Evolutionary conservation across 2,329 filamentous ascomycete genomes (phyloP), one percentile per base, ranked within the genome.

Genomic region (Mycosphaerella sp.): DNA sequence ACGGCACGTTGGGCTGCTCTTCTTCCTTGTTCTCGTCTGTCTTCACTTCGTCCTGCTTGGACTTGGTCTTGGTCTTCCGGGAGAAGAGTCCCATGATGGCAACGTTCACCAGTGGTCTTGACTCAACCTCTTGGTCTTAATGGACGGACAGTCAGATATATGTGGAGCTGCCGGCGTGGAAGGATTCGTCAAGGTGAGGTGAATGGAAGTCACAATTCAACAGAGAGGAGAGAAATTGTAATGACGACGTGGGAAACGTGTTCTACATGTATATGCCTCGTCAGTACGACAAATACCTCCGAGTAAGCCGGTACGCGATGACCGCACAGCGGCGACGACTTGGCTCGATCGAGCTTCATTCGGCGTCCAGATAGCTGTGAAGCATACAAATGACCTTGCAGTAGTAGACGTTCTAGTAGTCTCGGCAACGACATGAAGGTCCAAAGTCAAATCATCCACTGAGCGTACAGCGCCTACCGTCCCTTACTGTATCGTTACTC

Each of bases 1-100:
- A 84, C 10, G 76, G 72, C n/a, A 68, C 55, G 50, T 53, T 50
- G 16, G 45, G 43, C 35, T 51, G 58, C 76, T 74, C 37, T 68
- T 72, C 53, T 52, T 75, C 71, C 44, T 80, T 74, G 64, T 81
- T 80, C 56, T 78, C 76, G 47, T 78, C 75, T 61, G 79, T 74
- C 52, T 75, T 75, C 61, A 70, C 44, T 17, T 28, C 40, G 10
- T 49, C 50, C 17, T 54, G 53, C 37, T 41, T 52, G 16, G 58
- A n/a, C 41, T 56, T 58, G 44, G 43, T 75, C 62, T 82, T 72
- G 47, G 43, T 75, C 62, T 82, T 72, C 50, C 75, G 70, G 4
- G 73, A 76, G 61, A 83, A 79, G 55, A 84, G 73, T 39, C 79
- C 77, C 80, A 83, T 53, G 21, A 14, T 50, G 35, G 21, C 21